Conservation (phyloP, 306 rosid genomes). For the cucumber (Cucumis sativus) region DNA sequence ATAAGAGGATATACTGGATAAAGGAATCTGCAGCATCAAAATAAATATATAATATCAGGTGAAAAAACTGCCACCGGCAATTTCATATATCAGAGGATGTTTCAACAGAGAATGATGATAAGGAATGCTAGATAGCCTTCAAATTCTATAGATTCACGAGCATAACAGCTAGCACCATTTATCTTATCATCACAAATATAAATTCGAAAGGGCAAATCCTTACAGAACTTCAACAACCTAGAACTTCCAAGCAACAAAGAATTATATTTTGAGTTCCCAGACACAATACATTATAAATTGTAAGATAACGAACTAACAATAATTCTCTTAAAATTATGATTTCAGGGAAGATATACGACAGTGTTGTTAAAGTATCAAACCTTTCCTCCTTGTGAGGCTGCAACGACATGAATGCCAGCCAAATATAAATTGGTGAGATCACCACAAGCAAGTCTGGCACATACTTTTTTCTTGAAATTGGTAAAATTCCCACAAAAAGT, state of each 20-base stretch:
- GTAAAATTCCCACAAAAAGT: conserved; percentile 59
- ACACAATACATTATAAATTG: not conserved
- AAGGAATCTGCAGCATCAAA: conserved; percentile 56
- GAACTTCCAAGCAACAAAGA: not conserved
- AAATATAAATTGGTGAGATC: conserved; percentile 74
- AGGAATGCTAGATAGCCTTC: conserved; percentile 1
- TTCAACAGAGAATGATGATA: not conserved
- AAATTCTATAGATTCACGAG: not conserved
- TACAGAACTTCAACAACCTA: not conserved
- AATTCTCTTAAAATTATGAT: not conserved
- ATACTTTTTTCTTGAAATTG: conserved; percentile 66
- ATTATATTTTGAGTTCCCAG: not conserved
- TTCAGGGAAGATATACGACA: not conserved
- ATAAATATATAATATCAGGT: not conserved
- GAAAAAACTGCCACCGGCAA: not conserved
- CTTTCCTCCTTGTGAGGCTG: conserved; percentile 99
- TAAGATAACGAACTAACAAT: not conserved
- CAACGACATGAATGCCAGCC: conserved; percentile 92
- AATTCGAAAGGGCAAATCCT: not conserved
- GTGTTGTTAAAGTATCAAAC: conserved; percentile 18
- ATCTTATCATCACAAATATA: not conserved
- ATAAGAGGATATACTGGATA: conserved; percentile 94
- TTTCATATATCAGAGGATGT: not conserved
- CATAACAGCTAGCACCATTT: not conserved
- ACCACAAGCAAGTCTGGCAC: conserved; percentile 68